Conservation (phyloP, 306 rosid species). For the Adenanthera pavonina region DNA sequence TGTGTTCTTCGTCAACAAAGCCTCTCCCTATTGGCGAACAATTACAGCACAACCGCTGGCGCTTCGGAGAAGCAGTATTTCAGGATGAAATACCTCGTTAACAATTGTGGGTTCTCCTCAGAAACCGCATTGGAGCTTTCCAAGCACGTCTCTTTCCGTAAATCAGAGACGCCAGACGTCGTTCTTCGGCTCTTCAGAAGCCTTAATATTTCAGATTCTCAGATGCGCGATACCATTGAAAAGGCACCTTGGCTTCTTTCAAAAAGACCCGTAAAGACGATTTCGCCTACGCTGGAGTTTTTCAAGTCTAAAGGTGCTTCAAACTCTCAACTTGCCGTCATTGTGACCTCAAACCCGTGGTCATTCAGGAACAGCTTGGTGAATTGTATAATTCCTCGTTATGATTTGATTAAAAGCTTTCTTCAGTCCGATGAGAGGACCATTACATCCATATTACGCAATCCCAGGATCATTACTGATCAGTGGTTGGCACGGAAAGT, state of each 20-base stretch:
- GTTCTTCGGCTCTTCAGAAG: constrained; percentile 27
- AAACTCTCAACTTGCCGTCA: constrained; percentile 4
- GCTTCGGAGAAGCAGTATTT: constrained; percentile 16
- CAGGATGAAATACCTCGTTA: constrained; percentile 40
- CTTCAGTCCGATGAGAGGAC: constrained; percentile 39
- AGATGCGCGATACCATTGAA: constrained; percentile 16
- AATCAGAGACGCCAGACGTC: constrained; percentile 29
- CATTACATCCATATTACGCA: not conserved
- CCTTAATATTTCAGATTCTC: constrained; percentile 35
- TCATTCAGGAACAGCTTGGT: constrained; percentile 37
- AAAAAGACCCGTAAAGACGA: not conserved
- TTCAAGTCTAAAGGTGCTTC: constrained; percentile 44
- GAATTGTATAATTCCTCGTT: constrained; percentile 35
- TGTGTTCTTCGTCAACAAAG: too few relatives aligned
- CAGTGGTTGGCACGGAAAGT: not conserved
- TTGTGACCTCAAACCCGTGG: not conserved
- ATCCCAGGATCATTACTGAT: not conserved
- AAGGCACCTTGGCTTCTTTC: not conserved
- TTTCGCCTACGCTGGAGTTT: constrained; percentile 45
- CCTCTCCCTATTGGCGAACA: too few relatives aligned
- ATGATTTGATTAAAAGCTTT: constrained; percentile 20
- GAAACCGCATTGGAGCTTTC: constrained; percentile 38
- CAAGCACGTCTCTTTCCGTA: constrained; percentile 25
- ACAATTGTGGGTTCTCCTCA: constrained; percentile 16
- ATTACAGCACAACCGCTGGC: too few relatives aligned